Percentiles rank a stretch among this genome's conserved stretches.
phyloP scores from a whole-genome alignment of 2,329 filamentous ascomycete species.

The Akanthomyces uredinophilus region DNA sequence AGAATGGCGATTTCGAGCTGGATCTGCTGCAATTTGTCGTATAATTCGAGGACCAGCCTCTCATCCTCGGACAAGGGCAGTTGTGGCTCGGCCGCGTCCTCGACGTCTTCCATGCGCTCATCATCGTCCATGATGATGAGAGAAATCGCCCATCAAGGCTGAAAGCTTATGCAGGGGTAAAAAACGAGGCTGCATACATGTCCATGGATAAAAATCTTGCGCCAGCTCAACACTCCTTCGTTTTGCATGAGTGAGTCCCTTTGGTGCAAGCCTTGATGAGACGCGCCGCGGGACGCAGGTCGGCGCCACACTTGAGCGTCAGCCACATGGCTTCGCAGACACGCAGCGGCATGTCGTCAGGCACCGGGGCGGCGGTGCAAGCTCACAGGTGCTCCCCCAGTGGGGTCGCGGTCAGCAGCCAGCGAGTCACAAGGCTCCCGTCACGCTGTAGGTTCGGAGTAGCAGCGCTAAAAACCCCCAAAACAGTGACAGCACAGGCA shows the following conservation, averaged over 20 bases:
- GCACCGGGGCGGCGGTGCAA: not conserved
- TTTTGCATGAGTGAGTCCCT: not conserved
- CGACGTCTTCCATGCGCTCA: constrained; percentile 23
- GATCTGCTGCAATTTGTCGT: constrained; percentile 66
- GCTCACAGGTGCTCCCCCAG: not conserved
- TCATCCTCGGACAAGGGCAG: constrained; percentile 63
- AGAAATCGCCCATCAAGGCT: not conserved
- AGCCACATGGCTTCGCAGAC: constrained; percentile 2
- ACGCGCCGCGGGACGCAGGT: not conserved
- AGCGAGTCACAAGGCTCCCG: constrained; percentile 27
- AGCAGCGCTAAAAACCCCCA: not conserved
- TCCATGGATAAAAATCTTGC: not conserved
- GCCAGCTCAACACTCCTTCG: not conserved
- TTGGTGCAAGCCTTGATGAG: not conserved
- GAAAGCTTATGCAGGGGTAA: not conserved
- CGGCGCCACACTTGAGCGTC: not conserved
- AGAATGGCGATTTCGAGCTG: constrained; percentile 68
- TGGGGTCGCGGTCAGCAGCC: constrained; percentile 6
- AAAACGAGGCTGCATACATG: not conserved
- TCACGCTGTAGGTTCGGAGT: constrained; percentile 23
- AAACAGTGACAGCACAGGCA: not conserved
- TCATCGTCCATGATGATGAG: constrained; percentile 20
- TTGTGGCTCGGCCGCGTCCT: constrained; percentile 30
- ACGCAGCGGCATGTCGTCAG: not conserved
- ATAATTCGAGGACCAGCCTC: constrained; percentile 59